Evolutionary conservation across 2,329 filamentous ascomycete genomes (phyloP), one percentile per base, ranked within the genome.

Genomic region (Paracorniculantispora psalliotae): DNA sequence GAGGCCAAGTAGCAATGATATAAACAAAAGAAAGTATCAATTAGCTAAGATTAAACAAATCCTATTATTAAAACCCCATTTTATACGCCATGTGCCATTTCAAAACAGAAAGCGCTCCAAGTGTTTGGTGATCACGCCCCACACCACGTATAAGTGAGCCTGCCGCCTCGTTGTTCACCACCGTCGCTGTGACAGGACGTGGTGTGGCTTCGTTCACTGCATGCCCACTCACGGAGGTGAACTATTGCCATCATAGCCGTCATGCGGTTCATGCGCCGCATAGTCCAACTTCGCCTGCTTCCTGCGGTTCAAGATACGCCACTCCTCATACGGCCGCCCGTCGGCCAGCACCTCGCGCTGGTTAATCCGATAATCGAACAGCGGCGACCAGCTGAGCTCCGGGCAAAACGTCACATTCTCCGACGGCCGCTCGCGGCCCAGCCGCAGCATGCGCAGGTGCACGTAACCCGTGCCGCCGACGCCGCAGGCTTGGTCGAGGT

Each of bases 401-500:
- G 6, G 1, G 46, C 54, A 57, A 4, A 57, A 5, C 8, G 19
- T 21, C 28, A 30, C n/a, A 3, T 39, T 6, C 1, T n/a, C 13
- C 23, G 23, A 2, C 17, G 44, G 44, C 12, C 17, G n/a, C 6
- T 52, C 56, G 6, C 57, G 49, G 5, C 57, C 57, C 12, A 52
- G 19, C 6, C 47, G 47, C 28, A 52, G 37, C 15, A 37, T 46
- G 4, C 21, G 13, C 5, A 51, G 26, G 15, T 44, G 26, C 7
- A 59, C 48, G 28, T 39, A 51, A 3, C 56, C 56, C 13, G 56
- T 44, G 17, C 3, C 21, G 28, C 56, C 41, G 13, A 6, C 1
- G 9, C 53, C 53, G 56, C 56, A 59, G 19, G 37, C 6, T 13
- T 10, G 10, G 21, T 59, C 48, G n/a, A 59, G 39, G 37, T 44